Base-by-base conservation (phyloP, 2,329 filamentous ascomycete species). In the Phyllachora maydis region DNA sequence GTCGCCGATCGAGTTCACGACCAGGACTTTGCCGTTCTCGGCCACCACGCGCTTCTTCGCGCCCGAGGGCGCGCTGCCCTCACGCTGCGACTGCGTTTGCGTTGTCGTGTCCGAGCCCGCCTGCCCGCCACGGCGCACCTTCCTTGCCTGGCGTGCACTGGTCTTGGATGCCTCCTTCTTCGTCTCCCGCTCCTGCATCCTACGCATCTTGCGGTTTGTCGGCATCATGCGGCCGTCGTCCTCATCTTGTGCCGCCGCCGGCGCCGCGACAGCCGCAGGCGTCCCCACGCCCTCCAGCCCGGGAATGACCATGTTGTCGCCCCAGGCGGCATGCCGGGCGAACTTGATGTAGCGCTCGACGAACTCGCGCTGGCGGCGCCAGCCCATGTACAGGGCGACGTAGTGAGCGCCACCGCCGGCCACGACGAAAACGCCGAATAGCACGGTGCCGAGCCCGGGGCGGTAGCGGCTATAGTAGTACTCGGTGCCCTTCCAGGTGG, bases 401-500 rank as follows among this genome's bases (percentile, higher is more conserved):
- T 93, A 98, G 53, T 98, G 88, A 18, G 77, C 72, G 15, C 58
- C 77, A 32, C 88, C 88, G 27, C 83, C 85, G 24, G 76, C 66
- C 24, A 79, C 65, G 31, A 92, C 45, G 47, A 95, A 81, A 19
- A 91, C 52, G 22, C 85, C 83, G 14, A 73, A 30, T 24, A 95
- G 49, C 21, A 92, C 88, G 9, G 77, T 77, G 28, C 79, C 81
- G 21, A 95, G 56, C 6, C 88, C 88, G 2, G 88, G 88, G 11
- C 88, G 68, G 61, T 85, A 93, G 28, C 88, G 72, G 39, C 70
- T 71, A 56, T 98, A 98, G 62, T 95, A 98, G 63, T 98, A 98
- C 31, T 88, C 85, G 21, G 85, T 93, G 28, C 88, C 88, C 54
- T 85, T 83, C 88, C 88, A 98, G 26, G 67, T 68, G 16, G 88